phyloP scores from a whole-genome alignment of 2,329 filamentous ascomycete genomes.

The Aspergillus unguis region DNA sequence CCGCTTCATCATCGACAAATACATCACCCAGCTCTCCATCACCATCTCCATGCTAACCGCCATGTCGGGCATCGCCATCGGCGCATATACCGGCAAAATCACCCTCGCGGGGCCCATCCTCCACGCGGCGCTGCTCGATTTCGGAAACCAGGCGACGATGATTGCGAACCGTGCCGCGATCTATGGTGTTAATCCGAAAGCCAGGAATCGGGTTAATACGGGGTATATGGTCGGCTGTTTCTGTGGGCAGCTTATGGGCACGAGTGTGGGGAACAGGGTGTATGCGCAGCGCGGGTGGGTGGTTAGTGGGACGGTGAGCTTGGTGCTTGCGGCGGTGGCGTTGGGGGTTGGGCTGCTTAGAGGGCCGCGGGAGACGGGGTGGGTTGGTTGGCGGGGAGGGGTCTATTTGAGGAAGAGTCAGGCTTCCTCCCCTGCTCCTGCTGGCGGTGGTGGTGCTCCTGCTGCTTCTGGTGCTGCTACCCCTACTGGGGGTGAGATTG shows the following conservation, averaged over 20 bases:
- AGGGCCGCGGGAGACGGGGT: conserved; percentile 56
- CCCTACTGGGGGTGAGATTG: too few relatives aligned
- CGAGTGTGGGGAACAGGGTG: conserved; percentile 56
- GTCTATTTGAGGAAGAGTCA: conserved; percentile 27
- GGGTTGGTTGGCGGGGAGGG: conserved; percentile 61
- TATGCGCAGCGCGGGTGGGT: conserved; percentile 58
- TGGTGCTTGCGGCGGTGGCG: conserved; percentile 52
- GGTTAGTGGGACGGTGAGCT: conserved; percentile 54
- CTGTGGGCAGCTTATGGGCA: conserved; percentile 74
- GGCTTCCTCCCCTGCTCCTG: background rate
- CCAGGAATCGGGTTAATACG: conserved; percentile 73
- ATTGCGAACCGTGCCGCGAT: conserved; percentile 68
- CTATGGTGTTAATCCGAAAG: conserved; percentile 67
- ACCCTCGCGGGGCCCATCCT: conserved; percentile 69
- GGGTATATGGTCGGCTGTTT: conserved; percentile 74
- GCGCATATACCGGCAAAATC: conserved; percentile 65
- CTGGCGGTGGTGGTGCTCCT: background rate
- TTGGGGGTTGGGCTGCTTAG: conserved; percentile 47
- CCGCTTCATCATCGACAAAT: conserved; percentile 65
- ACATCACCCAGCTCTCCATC: conserved; percentile 65
- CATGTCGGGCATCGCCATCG: conserved; percentile 61
- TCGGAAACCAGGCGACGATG: conserved; percentile 69
- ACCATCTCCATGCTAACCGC: conserved; percentile 59
- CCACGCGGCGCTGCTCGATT: conserved; percentile 67
- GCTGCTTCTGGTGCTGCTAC: too few relatives aligned